Evolutionary conservation across 345 rosid species (phyloP).

Genomic region (Eucalyptus dawsonii): DNA sequence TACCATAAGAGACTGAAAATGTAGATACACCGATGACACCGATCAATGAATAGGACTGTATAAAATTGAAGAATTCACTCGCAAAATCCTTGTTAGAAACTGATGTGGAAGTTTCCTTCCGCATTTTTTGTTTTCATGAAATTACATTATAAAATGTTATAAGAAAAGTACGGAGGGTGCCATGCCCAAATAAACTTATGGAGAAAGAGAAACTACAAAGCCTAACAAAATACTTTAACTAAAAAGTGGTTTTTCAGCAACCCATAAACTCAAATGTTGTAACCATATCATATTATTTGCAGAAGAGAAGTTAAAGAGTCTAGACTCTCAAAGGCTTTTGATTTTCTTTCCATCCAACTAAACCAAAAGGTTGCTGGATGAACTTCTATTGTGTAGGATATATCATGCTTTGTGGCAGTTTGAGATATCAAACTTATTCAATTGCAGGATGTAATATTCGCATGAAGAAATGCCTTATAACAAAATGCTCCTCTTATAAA

Average conservation of each 20-base stretch:
- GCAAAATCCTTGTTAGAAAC: neutral
- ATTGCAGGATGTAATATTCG: neutral
- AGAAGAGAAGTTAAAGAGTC: neutral
- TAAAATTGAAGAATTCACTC: neutral
- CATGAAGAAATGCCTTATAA: neutral
- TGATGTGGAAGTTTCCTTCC: neutral
- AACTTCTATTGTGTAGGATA: neutral
- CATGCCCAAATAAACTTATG: neutral
- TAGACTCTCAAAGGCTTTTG: neutral
- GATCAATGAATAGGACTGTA: neutral
- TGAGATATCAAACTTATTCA: neutral
- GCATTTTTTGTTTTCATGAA: neutral
- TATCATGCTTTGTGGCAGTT: neutral
- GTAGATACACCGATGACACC: neutral
- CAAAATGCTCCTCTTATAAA: neutral
- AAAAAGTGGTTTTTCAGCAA: neutral
- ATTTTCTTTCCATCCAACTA: neutral
- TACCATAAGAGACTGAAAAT: neutral
- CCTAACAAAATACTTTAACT: neutral
- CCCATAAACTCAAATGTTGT: neutral
- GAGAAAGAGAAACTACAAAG: neutral
- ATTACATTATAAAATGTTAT: neutral
- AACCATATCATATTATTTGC: neutral
- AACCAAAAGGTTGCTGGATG: neutral
- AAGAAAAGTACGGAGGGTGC: neutral